These are phyloP conservation scores for Salix caprea DNA, from an alignment of 345 rosid genomes.

Conservation along the genomic window DNA sequence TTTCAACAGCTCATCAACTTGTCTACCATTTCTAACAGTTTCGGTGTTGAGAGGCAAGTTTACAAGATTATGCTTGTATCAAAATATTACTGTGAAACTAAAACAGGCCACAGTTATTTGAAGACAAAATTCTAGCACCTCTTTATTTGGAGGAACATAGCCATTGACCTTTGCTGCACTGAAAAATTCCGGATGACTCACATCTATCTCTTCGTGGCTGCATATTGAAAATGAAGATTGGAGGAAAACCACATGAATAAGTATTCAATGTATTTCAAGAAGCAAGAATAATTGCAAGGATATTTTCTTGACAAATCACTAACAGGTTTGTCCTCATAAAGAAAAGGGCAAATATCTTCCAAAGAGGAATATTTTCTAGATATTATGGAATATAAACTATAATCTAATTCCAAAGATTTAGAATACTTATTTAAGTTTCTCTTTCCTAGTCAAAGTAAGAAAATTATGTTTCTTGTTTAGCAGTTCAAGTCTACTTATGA, in stretches of 20 bases:
- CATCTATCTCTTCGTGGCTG: conserved; percentile 93
- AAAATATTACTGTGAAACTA: neutral
- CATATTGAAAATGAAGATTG: conserved; percentile 21
- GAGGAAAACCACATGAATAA: conserved; percentile 5
- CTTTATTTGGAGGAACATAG: conserved; percentile 81
- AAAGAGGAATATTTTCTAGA: no score
- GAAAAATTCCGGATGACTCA: conserved; percentile 92
- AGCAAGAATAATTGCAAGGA: neutral
- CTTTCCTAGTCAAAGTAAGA: no score
- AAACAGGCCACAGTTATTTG: conserved; percentile 11
- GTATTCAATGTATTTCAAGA: neutral
- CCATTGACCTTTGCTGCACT: conserved; percentile 85
- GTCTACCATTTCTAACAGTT: neutral
- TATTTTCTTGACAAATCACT: neutral
- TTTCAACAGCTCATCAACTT: conserved; percentile 8
- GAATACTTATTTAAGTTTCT: no score
- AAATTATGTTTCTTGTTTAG: no score
- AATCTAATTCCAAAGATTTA: no score
- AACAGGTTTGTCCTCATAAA: neutral
- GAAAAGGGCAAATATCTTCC: neutral
- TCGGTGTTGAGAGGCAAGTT: conserved; percentile 8
- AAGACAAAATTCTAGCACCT: conserved; percentile 38
- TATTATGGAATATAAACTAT: no score
- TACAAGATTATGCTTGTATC: neutral
- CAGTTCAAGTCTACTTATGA: no score